Evolutionary conservation across 345 rosid species (phyloP).

Genomic region (Salix viminalis): DNA sequence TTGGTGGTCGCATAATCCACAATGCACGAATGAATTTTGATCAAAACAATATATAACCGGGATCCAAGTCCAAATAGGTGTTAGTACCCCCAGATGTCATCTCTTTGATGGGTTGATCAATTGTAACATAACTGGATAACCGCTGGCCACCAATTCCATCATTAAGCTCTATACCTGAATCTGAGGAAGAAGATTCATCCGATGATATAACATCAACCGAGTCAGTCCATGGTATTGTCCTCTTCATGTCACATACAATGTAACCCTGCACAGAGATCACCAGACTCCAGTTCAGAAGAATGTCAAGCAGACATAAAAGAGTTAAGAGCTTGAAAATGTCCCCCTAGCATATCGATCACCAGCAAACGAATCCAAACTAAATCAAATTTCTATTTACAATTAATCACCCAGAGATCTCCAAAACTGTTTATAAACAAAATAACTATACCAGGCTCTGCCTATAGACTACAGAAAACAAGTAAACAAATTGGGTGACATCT

Average conservation of each 20-base stretch:
- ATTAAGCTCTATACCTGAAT: conserved; percentile 36
- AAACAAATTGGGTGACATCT: too few relatives aligned
- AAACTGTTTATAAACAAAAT: too few relatives aligned
- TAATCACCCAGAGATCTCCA: too few relatives aligned
- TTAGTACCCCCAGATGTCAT: conserved; percentile 44
- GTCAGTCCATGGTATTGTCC: conserved; percentile 44
- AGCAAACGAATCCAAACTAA: too few relatives aligned
- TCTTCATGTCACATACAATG: conserved; percentile 37
- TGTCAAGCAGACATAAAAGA: background rate
- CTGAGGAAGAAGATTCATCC: conserved; percentile 51
- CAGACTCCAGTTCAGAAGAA: background rate
- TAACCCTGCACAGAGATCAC: conserved; percentile 9
- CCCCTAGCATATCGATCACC: too few relatives aligned
- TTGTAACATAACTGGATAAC: conserved; percentile 1
- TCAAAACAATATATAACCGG: background rate
- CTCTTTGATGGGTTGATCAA: conserved; percentile 25
- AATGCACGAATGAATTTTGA: background rate
- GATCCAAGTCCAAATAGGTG: background rate
- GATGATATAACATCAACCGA: conserved; percentile 53
- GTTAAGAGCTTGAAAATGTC: too few relatives aligned
- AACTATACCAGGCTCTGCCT: too few relatives aligned
- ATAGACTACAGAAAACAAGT: too few relatives aligned
- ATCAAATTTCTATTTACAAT: too few relatives aligned
- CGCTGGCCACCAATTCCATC: conserved; percentile 19
- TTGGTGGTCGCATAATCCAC: background rate